phyloP scores from a whole-genome alignment of 768 basidiomycete species.

The Russula dissimulans region DNA sequence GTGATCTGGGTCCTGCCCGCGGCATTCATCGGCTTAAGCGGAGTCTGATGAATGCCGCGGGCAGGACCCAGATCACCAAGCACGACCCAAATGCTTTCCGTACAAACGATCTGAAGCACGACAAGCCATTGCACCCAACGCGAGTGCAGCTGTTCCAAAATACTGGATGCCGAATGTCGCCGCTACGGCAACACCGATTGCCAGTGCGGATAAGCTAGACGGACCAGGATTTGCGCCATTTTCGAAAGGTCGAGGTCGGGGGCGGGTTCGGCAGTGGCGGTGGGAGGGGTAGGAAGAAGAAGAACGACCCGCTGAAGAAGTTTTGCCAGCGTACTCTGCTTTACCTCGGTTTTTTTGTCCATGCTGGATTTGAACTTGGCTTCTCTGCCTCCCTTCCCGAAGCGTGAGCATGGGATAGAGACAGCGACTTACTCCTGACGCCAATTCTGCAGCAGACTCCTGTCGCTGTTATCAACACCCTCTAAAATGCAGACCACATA shows the following conservation, averaged over 20 bases:
- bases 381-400: background rate
- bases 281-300: conserved; percentile 40
- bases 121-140: too few species aligned
- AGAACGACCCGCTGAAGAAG: conserved; percentile 75
- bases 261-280: conserved; percentile 32
- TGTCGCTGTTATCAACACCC: too few species aligned
- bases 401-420: too few species aligned
- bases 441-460: too few species aligned
- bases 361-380: background rate
- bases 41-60: too few species aligned
- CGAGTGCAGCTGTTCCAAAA: too few species aligned
- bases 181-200: conserved; percentile 29
- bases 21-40: too few species aligned
- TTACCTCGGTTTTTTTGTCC: background rate
- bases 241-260: conserved; percentile 50
- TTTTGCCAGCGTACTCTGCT: conserved; percentile 30
- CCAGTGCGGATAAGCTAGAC: conserved; percentile 9
- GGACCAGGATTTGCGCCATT: conserved; percentile 66
- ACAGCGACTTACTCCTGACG: too few species aligned
- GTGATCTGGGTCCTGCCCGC: too few species aligned
- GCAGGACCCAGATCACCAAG: too few species aligned
- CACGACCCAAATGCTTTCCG: too few species aligned
- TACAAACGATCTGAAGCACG: too few species aligned
- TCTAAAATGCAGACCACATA: background rate
- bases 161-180: conserved; percentile 42